Evolutionary conservation across 2,329 filamentous ascomycete species (phyloP), one percentile per base, ranked within the genome.

Genomic region (Aspergillus pseudoglaucus): DNA sequence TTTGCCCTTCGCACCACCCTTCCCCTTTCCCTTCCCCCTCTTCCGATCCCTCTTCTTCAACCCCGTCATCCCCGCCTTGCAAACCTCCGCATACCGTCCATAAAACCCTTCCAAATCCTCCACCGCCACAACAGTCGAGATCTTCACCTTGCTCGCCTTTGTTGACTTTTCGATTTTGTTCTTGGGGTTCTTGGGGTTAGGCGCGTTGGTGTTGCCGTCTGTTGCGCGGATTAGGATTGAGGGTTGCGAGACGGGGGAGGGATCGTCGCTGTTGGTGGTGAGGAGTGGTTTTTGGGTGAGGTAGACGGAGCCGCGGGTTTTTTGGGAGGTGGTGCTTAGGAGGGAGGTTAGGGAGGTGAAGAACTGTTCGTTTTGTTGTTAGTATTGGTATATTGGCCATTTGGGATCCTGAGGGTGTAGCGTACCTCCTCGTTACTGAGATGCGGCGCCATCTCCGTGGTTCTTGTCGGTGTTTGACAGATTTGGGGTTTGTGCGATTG

Each of bases 11-110:
- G 60, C 62, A 48, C 54, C 58, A 9, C 60, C 59, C 55, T 67
- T 64, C 30, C 56, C 88, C 54, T 86, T 88, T 66, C 86, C 87
- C 59, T 86, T 83, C 65, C 87, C 88, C 74, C 80, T 81, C 72
- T 86, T 87, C 63, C 90, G 81, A 71, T 97, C 91, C 58, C 93
- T 80, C 65, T 95, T 95, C 81, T 95, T 97, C 71, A 98, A 66
- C 6, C 85, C 84, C 43, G 80, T 78, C 90, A 97, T 96, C 5
- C 90, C 89, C 0, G 78, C 75, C 74, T 95, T 96, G 72, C 90
- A 96, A 3, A 90, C 78, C 57, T 97, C 93, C 18, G 90, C 90
- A 72, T 97, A 98, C 45, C 81, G 78, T 25, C 75, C 73, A 67
- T 90, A 98, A 64, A 98, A 98, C 0, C 68, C 74, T 46, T 94